A percentile compares a stretch with the other conserved stretches of the same genome.
These are phyloP conservation scores for Emergomyces pasteurianus DNA, from an alignment of 2,329 filamentous ascomycete genomes.

Conservation along the genomic window DNA sequence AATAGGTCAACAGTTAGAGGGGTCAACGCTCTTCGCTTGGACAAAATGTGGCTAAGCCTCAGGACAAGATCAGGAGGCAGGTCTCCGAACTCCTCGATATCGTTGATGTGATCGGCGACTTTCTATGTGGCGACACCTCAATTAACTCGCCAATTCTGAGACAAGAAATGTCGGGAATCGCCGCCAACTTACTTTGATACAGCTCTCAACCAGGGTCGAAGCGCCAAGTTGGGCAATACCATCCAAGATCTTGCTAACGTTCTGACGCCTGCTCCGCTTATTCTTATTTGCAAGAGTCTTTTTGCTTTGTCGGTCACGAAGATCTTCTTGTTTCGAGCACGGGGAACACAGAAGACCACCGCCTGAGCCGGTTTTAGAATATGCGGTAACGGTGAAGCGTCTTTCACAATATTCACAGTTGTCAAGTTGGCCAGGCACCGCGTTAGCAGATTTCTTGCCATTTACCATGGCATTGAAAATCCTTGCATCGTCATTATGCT, in stretches of 20 bases:
- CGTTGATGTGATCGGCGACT: slow-evolving; percentile 50
- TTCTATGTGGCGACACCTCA: slow-evolving; percentile 27
- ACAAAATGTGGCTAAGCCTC: slow-evolving; percentile 51
- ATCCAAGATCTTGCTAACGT: slow-evolving; percentile 76
- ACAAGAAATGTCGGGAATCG: neutral
- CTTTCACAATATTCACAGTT: slow-evolving; percentile 79
- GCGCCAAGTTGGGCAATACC: slow-evolving; percentile 42
- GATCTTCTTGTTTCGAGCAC: slow-evolving; percentile 61
- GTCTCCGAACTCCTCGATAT: slow-evolving; percentile 54
- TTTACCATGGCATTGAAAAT: slow-evolving; percentile 42
- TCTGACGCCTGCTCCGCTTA: slow-evolving; percentile 56
- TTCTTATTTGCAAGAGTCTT: slow-evolving; percentile 41
- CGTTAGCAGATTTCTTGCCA: slow-evolving; percentile 36
- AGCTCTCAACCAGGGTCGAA: slow-evolving; percentile 40
- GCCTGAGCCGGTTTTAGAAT: slow-evolving; percentile 68
- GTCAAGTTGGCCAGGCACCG: slow-evolving; percentile 71
- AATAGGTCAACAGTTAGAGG: slow-evolving; percentile 35
- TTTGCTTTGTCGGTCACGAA: slow-evolving; percentile 46
- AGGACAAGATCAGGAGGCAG: slow-evolving; percentile 46
- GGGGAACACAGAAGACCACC: slow-evolving; percentile 75
- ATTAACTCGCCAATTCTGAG: neutral
- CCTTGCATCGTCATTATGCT: slow-evolving; percentile 35
- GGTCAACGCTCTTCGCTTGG: slow-evolving; percentile 48
- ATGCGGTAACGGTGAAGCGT: slow-evolving; percentile 84
- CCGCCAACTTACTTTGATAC: slow-evolving; percentile 38